Base-by-base conservation (phyloP, 2,329 filamentous ascomycete species). In the Zymoseptoria crescenta region DNA sequence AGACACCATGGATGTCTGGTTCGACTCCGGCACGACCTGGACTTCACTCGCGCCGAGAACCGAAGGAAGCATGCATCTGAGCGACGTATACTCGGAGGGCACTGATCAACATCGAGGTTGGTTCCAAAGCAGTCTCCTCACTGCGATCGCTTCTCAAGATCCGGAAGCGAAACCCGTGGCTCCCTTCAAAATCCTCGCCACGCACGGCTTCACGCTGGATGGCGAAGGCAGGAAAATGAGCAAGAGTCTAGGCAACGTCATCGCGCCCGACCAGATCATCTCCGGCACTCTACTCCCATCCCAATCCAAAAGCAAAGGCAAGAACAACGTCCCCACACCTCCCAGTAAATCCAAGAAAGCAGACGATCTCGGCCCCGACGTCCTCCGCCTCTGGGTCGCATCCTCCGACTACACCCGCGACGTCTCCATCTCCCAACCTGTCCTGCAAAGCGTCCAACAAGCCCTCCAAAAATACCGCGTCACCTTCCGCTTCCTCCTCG, bases 1-100 rank as follows among this genome's bases (percentile, higher is more conserved):
- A 50, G 94, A 99, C 69, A 99, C 94, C 0, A 99, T 99, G 94
- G 94, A 99, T 73, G 94, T 99, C 8, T 99, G 94, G 94, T 99
- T 99, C 67, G 94, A 99, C 73, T 97, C 94, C 65, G 94, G 94
- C 5, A 96, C 89, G 54, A 96, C 91, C 69, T 99, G 94, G 94
- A 88, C 82, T 1, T 76, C 77, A 41, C 75, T 83, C 41, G 2
- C 73, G 74, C 27, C 69, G 66, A 8, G 71, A 66, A 30, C 67
- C 60, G 35, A 62, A 60, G 6, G 35, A 45, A 70, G 73, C 28
- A 64, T 71, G 57, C 64, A 86, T 72, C 62, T 78, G 24, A 91
- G 91, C 0, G 91, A 99, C 72, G 82, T 97, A 24, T 97, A 96
- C 71, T 82, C 97, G 2, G 94, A 99, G 76, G 94, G 94, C 30